Base-by-base conservation (phyloP, 257 asterid species). In the Ophiorrhiza pumila region DNA sequence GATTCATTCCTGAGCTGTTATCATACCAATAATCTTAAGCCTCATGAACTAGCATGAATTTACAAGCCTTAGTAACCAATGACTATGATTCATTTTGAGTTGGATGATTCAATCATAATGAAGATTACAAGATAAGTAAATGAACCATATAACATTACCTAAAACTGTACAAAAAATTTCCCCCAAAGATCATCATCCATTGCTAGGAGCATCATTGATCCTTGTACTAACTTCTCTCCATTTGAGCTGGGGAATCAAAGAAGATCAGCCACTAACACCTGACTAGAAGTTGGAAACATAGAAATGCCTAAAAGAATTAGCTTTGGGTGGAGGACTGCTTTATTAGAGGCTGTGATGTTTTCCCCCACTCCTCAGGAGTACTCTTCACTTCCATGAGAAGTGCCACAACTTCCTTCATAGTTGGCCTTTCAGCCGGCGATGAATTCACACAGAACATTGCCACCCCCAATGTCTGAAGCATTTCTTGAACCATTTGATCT, bases 321-420 rank as follows among this genome's bases (percentile, higher is more conserved):
- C 89, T 81, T 39, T 86, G 91, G 70, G 79, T 79, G 29, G 94
- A 84, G 77, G 92, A 73, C 78, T 91, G 96, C 73, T 93, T 93
- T 62, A 91, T 89, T 52, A 93, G 73, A 42, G 97, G 98, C 84
- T 93, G 98, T 79, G 91, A 89, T 49, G 96, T 91, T 78, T 93
- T 91, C 73, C 86, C 96, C 22, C 81, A 76, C 46, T 91, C 96
- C 80, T 86, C 91, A 0, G 88, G 91, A 45, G 87, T 80, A 73
- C 96, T 87, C 88, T 91, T 93, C 68, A 93, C 96, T 78, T 93
- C 98, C 96, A 85, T 88, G 12, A 93, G 76, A 73, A 93, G 97
- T 13, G 98, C 97, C 77, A 93, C 97, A 45, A 91, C 98, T 80
- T 93, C 97, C 85, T 91, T 91, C 98, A 93, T 93, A 0, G 98